phyloP scores from a whole-genome alignment of 805 yeast species.

The Barnettozyma sucrosica region DNA sequence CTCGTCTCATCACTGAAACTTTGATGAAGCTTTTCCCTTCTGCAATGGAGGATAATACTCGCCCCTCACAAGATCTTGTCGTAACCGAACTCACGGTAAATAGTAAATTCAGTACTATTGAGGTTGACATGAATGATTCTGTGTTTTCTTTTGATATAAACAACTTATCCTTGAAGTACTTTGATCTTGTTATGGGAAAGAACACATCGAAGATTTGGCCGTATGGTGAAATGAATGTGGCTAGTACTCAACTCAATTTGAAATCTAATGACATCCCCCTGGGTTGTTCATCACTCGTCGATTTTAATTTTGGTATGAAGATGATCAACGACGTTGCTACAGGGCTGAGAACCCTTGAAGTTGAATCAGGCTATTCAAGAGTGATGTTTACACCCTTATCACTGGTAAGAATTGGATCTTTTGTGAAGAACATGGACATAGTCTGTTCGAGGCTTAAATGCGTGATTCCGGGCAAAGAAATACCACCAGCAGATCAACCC shows the following conservation, averaged over 20 bases:
- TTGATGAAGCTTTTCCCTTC: too few species aligned
- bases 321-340: constrained; percentile 34
- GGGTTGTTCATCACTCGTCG: constrained; percentile 36
- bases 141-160: constrained; percentile 9
- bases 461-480: background rate
- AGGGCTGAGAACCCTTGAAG: constrained; percentile 40
- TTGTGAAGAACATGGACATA: constrained; percentile 9
- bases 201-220: constrained; percentile 4
- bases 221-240: constrained; percentile 20
- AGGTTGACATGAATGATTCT: background rate
- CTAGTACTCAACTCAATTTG: constrained; percentile 27
- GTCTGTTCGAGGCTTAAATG: background rate
- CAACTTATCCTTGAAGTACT: constrained; percentile 8
- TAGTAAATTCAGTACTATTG: constrained; percentile 1
- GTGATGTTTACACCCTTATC: constrained; percentile 51
- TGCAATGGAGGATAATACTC: background rate
- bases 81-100: background rate
- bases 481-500: background rate
- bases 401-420: constrained; percentile 28
- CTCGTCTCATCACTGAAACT: background rate
- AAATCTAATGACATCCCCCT: constrained; percentile 29
- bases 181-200: constrained; percentile 9
- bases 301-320: constrained; percentile 41
- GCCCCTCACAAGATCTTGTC: background rate
- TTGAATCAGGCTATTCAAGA: constrained; percentile 55